Percentiles rank a stretch among this genome's conserved stretches.
Evolutionary conservation across 2,329 filamentous ascomycete species (phyloP).

Genomic region (Paracamarosporium sp.): DNA sequence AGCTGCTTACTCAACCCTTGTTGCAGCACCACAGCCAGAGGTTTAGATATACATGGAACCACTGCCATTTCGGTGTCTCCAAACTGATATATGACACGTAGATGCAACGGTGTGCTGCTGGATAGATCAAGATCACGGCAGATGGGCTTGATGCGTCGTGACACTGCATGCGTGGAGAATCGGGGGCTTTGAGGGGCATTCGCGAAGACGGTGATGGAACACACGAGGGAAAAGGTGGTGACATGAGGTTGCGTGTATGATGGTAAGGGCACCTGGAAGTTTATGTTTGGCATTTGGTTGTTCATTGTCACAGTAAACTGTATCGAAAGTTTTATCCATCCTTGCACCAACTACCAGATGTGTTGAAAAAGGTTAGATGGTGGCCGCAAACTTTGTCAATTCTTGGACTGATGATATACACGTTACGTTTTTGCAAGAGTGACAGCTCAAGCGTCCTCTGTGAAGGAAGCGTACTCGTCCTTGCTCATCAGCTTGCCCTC

Average conservation of each 20-base stretch:
- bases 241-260: conserved; percentile 15
- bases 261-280: not conserved
- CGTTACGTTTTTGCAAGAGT: conserved; percentile 13
- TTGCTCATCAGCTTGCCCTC: conserved; percentile 70
- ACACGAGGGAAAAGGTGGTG: conserved; percentile 54
- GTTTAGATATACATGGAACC: not conserved
- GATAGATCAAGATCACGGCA: not conserved
- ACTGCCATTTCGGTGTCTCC: not conserved
- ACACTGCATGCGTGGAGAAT: conserved; percentile 41
- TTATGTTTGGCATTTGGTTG: not conserved
- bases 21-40: not conserved
- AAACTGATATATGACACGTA: not conserved
- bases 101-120: too few relatives aligned
- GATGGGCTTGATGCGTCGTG: not conserved
- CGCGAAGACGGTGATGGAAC: conserved; percentile 46
- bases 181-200: conserved; percentile 52
- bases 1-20: conserved; percentile 3
- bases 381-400: not conserved
- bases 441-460: conserved; percentile 55
- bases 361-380: not conserved
- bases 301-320: not conserved
- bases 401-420: not conserved
- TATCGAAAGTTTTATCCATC: too few relatives aligned
- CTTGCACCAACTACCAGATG: too few relatives aligned
- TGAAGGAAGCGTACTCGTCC: conserved; percentile 79